Percentiles rank a stretch among this genome's conserved stretches.
Conservation (phyloP, 371 early-diverging fungal species). For the Mortierella sp. region DNA sequence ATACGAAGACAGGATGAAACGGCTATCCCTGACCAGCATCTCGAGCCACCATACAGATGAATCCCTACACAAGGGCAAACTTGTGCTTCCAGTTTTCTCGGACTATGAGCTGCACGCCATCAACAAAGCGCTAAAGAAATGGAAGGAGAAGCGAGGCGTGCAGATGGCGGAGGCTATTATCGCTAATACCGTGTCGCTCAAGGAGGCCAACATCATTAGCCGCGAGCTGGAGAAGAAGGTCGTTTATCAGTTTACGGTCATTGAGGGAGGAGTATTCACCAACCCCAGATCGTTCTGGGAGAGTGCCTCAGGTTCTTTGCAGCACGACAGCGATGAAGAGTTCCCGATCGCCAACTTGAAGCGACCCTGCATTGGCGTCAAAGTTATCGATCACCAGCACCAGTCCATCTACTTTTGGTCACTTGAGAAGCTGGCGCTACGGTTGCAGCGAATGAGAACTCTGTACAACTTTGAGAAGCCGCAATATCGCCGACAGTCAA, state of each 20-base stretch:
- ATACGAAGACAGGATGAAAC: constrained; percentile 64
- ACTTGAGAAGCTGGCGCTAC: constrained; percentile 71
- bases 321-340: constrained; percentile 69
- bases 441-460: constrained; percentile 82
- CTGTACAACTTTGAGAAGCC: constrained; percentile 81
- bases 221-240: constrained; percentile 81
- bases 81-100: constrained; percentile 58
- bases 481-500: constrained; percentile 75
- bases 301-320: constrained; percentile 60
- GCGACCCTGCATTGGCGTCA: constrained; percentile 74
- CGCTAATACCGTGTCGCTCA: constrained; percentile 76
- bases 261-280: constrained; percentile 66
- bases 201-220: constrained; percentile 90
- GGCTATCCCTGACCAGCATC: constrained; percentile 49
- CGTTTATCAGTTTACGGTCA: constrained; percentile 82
- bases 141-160: constrained; percentile 75
- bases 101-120: constrained; percentile 63
- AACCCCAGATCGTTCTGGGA: constrained; percentile 74
- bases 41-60: constrained; percentile 31
- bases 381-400: constrained; percentile 79
- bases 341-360: constrained; percentile 57
- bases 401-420: constrained; percentile 81
- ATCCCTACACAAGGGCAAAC: constrained; percentile 30
- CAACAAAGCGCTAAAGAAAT: constrained; percentile 59
- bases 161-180: constrained; percentile 80